Conservation (phyloP, 805 yeast species). For the Zygoascus biomembranicola region DNA sequence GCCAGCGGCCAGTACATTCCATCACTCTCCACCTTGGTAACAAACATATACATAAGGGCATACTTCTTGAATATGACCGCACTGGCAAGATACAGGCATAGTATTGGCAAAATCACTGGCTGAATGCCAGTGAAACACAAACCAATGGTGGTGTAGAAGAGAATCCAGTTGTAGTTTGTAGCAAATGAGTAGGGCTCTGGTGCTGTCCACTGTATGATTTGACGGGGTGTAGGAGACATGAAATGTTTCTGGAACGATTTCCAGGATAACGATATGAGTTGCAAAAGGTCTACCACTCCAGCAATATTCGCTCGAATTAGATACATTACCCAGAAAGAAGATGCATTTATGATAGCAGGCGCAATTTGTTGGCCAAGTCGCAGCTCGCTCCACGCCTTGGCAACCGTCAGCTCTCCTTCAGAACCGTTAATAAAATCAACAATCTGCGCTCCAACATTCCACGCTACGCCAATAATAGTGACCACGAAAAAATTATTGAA, state of each 20-base stretch:
- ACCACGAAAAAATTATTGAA: conserved; percentile 32
- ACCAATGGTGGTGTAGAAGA: conserved; percentile 30
- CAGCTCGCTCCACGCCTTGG: conserved; percentile 22
- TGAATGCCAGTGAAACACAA: conserved; percentile 31
- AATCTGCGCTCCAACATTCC: conserved; percentile 29
- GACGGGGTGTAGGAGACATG: conserved; percentile 28
- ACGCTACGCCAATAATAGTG: conserved; percentile 31
- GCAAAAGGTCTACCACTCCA: conserved; percentile 25
- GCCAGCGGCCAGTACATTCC: conserved; percentile 32
- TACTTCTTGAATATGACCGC: conserved; percentile 24
- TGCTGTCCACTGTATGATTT: conserved; percentile 22
- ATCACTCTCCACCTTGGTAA: conserved; percentile 31
- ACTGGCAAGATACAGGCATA: conserved; percentile 22
- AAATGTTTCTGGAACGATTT: conserved; percentile 20
- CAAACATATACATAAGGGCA: conserved; percentile 27
- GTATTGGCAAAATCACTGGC: conserved; percentile 29
- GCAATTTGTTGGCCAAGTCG: conserved; percentile 27
- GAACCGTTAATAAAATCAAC: conserved; percentile 15
- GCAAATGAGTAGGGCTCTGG: conserved; percentile 31
- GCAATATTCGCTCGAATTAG: conserved; percentile 27
- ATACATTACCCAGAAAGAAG: conserved; percentile 36
- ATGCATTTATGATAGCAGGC: conserved; percentile 29
- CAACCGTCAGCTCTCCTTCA: conserved; percentile 11
- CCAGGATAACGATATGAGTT: conserved; percentile 20
- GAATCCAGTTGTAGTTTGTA: conserved; percentile 24